These are phyloP conservation scores for Aspergillus vadensis DNA, from an alignment of 2,329 filamentous ascomycete species.

Conservation along the genomic window DNA sequence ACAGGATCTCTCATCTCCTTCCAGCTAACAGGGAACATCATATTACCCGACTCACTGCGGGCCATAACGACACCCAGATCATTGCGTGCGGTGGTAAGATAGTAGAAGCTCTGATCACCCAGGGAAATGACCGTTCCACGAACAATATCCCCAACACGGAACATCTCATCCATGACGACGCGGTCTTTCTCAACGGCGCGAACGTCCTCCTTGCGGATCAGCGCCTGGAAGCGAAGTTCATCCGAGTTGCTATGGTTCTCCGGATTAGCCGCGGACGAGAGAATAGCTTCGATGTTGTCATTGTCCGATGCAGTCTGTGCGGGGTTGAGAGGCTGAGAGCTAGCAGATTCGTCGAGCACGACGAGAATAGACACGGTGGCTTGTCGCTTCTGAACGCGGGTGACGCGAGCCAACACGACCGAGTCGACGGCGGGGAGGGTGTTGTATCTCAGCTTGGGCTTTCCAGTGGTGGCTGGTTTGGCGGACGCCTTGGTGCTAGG, in stretches of 20 bases:
- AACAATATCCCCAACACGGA: conserved; percentile 90
- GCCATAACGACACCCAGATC: conserved; percentile 94
- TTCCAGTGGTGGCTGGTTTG: conserved; percentile 18
- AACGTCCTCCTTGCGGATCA: conserved; percentile 88
- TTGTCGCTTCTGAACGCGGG: conserved; percentile 80
- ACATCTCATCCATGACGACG: conserved; percentile 86
- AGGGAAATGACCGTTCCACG: conserved; percentile 84
- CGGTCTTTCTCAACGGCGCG: conserved; percentile 94
- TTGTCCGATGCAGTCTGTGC: conserved; percentile 35
- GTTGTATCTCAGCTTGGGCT: conserved; percentile 58
- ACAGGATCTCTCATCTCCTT: conserved; percentile 87
- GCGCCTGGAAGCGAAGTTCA: conserved; percentile 71
- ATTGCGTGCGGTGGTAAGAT: conserved; percentile 88
- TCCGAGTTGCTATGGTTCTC: conserved; percentile 56
- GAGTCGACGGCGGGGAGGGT: conserved; percentile 80
- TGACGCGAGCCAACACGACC: conserved; percentile 80
- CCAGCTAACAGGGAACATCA: conserved; percentile 94
- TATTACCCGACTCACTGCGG: conserved; percentile 79
- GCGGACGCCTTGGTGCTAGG: conserved; percentile 4
- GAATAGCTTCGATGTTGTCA: conserved; percentile 41
- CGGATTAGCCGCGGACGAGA: conserved; percentile 42
- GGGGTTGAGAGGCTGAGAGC: conserved; percentile 23
- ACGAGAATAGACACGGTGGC: conserved; percentile 84
- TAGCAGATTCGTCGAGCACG: conserved; percentile 59
- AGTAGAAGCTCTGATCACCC: conserved; percentile 93